Evolutionary conservation across 495 filamentous ascomycete species (phyloP).

Genomic region (Amniculicola lignicola): DNA sequence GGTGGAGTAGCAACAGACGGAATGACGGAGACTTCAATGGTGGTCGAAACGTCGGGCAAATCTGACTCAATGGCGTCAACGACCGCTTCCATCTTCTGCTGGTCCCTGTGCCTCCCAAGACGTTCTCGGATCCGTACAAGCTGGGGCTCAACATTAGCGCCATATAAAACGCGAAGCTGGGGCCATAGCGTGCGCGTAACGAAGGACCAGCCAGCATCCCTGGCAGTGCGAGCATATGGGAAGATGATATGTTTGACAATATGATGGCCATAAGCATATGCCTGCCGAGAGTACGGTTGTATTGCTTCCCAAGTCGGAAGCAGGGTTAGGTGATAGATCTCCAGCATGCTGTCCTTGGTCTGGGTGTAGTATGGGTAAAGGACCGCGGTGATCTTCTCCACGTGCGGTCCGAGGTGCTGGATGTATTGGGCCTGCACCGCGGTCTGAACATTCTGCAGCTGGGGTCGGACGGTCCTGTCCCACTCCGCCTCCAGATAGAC

Average conservation of each 20-base stretch:
- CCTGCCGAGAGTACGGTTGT: slow-evolving; percentile 68
- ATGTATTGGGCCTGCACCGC: slow-evolving; percentile 66
- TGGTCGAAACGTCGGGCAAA: slow-evolving; percentile 1
- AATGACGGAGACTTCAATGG: not conserved
- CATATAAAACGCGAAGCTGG: slow-evolving; percentile 71
- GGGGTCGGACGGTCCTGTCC: slow-evolving; percentile 71
- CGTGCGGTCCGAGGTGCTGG: slow-evolving; percentile 65
- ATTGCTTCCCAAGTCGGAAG: slow-evolving; percentile 71
- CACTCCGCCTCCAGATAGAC: slow-evolving; percentile 67
- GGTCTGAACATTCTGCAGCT: slow-evolving; percentile 59
- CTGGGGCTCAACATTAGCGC: slow-evolving; percentile 91
- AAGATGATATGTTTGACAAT: slow-evolving; percentile 68
- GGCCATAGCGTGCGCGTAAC: slow-evolving; percentile 75
- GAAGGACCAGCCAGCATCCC: slow-evolving; percentile 64
- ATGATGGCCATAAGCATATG: slow-evolving; percentile 62
- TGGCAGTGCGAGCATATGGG: slow-evolving; percentile 67
- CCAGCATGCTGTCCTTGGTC: slow-evolving; percentile 55
- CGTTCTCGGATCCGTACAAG: slow-evolving; percentile 87
- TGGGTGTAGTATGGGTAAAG: slow-evolving; percentile 70
- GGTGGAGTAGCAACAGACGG: slow-evolving; percentile 5
- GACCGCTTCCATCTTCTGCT: slow-evolving; percentile 57
- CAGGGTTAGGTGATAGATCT: slow-evolving; percentile 67
- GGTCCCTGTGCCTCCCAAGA: slow-evolving; percentile 76
- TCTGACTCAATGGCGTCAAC: slow-evolving; percentile 57
- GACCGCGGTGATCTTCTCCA: slow-evolving; percentile 55